A percentile compares a stretch with the other conserved stretches of the same genome.
phyloP scores from a whole-genome alignment of 2,329 filamentous ascomycete species.

The Nemania serpens region DNA sequence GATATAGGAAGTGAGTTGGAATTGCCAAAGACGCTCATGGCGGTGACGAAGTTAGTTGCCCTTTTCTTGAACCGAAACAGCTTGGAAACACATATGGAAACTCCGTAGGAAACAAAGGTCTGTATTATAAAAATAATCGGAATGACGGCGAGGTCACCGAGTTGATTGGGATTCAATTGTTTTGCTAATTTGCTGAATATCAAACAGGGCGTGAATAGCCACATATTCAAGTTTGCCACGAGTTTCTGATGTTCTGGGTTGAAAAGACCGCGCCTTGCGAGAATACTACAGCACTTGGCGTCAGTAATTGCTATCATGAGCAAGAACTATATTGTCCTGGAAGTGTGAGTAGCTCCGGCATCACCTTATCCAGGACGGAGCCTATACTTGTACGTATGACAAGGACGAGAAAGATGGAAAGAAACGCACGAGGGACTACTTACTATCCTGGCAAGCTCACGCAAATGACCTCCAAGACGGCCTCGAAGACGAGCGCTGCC shows the following conservation, averaged over 20 bases:
- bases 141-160: conserved; percentile 88
- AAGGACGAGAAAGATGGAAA: background rate
- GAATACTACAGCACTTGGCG: conserved; percentile 53
- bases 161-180: conserved; percentile 88
- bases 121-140: conserved; percentile 92
- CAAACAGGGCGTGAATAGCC: conserved; percentile 94
- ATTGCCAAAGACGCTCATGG: conserved; percentile 97
- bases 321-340: background rate
- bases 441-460: conserved; percentile 87
- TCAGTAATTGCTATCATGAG: conserved; percentile 5
- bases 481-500: conserved; percentile 86
- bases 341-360: background rate
- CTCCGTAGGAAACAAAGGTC: conserved; percentile 82
- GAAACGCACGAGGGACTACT: conserved; percentile 11
- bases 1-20: conserved; percentile 98
- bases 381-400: background rate
- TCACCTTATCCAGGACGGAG: background rate
- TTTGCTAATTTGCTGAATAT: conserved; percentile 98
- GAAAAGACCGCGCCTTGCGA: conserved; percentile 89
- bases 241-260: conserved; percentile 97
- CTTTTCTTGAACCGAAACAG: conserved; percentile 82
- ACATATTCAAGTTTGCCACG: conserved; percentile 92
- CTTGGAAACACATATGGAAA: conserved; percentile 72
- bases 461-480: conserved; percentile 64
- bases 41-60: conserved; percentile 90